Evolutionary conservation across 2,329 filamentous ascomycete species (phyloP).

Genomic region (Fusarium sp.): DNA sequence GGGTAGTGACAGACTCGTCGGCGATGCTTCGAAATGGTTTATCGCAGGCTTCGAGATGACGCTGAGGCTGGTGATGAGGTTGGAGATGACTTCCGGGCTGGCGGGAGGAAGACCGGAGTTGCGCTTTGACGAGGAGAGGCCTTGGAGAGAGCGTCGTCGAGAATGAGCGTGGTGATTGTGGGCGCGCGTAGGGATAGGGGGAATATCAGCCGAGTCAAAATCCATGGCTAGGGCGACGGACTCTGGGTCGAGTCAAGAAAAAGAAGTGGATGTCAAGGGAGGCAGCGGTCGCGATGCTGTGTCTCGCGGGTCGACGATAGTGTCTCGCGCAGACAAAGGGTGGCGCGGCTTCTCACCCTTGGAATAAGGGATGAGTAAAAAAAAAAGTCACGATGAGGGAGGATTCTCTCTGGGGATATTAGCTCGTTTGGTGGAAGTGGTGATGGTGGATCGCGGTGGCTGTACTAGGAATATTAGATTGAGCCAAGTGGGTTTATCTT

Average conservation of each 20-base stretch:
- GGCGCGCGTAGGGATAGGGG: slow-evolving; percentile 47
- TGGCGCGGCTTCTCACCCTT: slow-evolving; percentile 5
- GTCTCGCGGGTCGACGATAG: not conserved
- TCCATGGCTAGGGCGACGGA: slow-evolving; percentile 42
- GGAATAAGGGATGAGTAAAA: slow-evolving; percentile 8
- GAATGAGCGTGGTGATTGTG: slow-evolving; percentile 29
- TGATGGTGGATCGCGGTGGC: slow-evolving; percentile 26
- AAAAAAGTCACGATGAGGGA: not conserved
- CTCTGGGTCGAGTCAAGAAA: slow-evolving; percentile 9
- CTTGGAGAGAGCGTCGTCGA: slow-evolving; percentile 30
- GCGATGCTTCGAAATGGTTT: slow-evolving; percentile 73
- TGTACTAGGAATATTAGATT: slow-evolving; percentile 16
- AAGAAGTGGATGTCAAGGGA: slow-evolving; percentile 30
- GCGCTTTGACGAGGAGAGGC: slow-evolving; percentile 22
- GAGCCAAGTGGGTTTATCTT: slow-evolving; percentile 16
- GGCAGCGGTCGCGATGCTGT: not conserved
- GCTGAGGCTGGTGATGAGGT: slow-evolving; percentile 74
- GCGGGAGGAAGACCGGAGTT: slow-evolving; percentile 53
- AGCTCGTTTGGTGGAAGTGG: slow-evolving; percentile 21
- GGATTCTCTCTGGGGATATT: slow-evolving; percentile 14
- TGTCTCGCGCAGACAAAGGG: slow-evolving; percentile 22
- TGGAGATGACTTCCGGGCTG: slow-evolving; percentile 76
- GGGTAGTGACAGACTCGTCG: slow-evolving; percentile 53
- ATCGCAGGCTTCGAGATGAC: slow-evolving; percentile 74
- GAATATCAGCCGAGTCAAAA: slow-evolving; percentile 39